A percentile compares a stretch with the other conserved stretches of the same genome.
phyloP scores from a whole-genome alignment of 2,329 filamentous ascomycete species.

The Cercospora zeae-maydis region DNA sequence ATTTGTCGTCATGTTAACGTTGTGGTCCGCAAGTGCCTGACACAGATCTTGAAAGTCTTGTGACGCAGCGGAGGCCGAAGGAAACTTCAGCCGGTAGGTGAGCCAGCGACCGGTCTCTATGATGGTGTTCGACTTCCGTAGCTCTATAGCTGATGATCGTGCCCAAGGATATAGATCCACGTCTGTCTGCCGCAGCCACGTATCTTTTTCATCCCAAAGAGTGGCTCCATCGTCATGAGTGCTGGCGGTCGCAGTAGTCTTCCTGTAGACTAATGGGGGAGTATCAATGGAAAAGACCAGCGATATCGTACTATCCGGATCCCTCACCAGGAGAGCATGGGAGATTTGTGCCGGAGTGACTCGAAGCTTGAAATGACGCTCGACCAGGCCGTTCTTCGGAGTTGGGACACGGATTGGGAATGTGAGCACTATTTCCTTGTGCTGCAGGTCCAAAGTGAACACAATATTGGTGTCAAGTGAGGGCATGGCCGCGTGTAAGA shows the following conservation, averaged over 20 bases:
- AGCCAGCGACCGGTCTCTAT: slow-evolving; percentile 65
- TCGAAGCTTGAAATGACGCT: slow-evolving; percentile 22
- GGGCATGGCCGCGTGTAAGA: slow-evolving; percentile 50
- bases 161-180: slow-evolving; percentile 45
- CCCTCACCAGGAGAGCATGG: slow-evolving; percentile 14
- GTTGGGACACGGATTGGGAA: slow-evolving; percentile 36
- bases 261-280: slow-evolving; percentile 30
- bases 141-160: slow-evolving; percentile 29
- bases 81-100: slow-evolving; percentile 53
- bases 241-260: slow-evolving; percentile 21
- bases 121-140: slow-evolving; percentile 50
- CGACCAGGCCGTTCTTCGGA: neutral
- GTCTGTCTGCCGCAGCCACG: slow-evolving; percentile 63
- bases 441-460: slow-evolving; percentile 44
- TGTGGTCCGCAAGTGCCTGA: slow-evolving; percentile 65
- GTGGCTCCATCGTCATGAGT: slow-evolving; percentile 43
- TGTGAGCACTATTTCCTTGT: slow-evolving; percentile 45
- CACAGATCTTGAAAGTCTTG: slow-evolving; percentile 35
- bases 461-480: slow-evolving; percentile 27
- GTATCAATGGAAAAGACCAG: slow-evolving; percentile 42
- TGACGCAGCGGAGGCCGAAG: slow-evolving; percentile 16
- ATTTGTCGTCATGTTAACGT: slow-evolving; percentile 54
- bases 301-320: slow-evolving; percentile 23
- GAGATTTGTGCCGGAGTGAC: slow-evolving; percentile 27
- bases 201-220: slow-evolving; percentile 54